These are phyloP conservation scores for Serendipita sp. DNA, from an alignment of 768 basidiomycete genomes.

Conservation along the genomic window DNA sequence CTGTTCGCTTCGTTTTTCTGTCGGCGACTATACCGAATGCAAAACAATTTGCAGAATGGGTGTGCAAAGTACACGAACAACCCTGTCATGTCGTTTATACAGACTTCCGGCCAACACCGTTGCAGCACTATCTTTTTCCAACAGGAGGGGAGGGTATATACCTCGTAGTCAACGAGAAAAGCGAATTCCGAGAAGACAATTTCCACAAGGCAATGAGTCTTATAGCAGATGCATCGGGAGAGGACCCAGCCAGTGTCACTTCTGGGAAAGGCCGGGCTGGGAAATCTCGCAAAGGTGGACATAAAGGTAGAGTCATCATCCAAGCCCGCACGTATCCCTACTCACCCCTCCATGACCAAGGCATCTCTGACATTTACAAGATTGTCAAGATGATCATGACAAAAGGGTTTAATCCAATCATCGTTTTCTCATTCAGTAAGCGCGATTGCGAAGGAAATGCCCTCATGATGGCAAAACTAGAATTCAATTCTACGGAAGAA, in stretches of 20 bases:
- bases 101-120: constrained; percentile 92
- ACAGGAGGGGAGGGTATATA: constrained; percentile 94
- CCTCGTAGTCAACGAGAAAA: constrained; percentile 96
- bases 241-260: constrained; percentile 80
- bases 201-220: constrained; percentile 97
- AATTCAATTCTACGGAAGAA: constrained; percentile 88
- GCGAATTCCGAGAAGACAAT: constrained; percentile 92
- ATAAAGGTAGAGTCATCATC: constrained; percentile 41
- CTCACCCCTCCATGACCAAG: constrained; percentile 23
- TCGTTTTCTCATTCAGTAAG: constrained; percentile 96
- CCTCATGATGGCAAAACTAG: constrained; percentile 81
- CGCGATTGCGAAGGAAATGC: constrained; percentile 93
- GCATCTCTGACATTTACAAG: constrained; percentile 86
- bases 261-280: constrained; percentile 81
- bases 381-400: constrained; percentile 97
- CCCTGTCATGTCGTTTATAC: constrained; percentile 99
- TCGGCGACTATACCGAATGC: constrained; percentile 99
- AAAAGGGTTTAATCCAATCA: constrained; percentile 95
- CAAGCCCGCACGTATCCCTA: not conserved
- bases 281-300: constrained; percentile 81
- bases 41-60: constrained; percentile 99
- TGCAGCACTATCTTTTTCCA: constrained; percentile 97
- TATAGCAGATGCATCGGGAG: constrained; percentile 65
- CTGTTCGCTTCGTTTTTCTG: constrained; percentile 93
- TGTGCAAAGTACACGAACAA: constrained; percentile 90